Evolutionary conservation across 768 basidiomycete genomes (phyloP).

Genomic region (Ephemerocybe angulata): DNA sequence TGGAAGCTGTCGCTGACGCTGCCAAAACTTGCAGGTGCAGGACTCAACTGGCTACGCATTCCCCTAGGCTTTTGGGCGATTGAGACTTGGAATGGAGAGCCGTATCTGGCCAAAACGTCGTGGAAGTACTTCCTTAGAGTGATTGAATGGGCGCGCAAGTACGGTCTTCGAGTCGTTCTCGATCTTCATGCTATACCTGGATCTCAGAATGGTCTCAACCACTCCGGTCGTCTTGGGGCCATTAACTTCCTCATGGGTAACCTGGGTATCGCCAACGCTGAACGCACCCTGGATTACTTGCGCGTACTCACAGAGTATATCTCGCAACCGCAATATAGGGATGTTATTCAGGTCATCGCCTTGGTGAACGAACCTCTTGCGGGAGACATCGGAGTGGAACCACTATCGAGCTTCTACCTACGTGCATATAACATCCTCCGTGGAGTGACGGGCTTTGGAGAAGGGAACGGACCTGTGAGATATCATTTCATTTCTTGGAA

Average conservation of each 20-base stretch:
- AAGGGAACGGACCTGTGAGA: slow-evolving; percentile 53
- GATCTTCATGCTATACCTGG: slow-evolving; percentile 82
- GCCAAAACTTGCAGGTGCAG: slow-evolving; percentile 64
- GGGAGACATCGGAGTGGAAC: slow-evolving; percentile 47
- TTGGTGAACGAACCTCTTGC: slow-evolving; percentile 59
- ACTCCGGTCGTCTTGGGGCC: slow-evolving; percentile 45
- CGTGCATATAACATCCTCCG: slow-evolving; percentile 59
- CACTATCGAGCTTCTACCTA: slow-evolving; percentile 58
- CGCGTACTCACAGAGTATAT: slow-evolving; percentile 78
- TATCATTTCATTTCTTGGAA: neutral
- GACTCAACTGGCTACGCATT: slow-evolving; percentile 79
- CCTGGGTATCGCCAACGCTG: slow-evolving; percentile 86
- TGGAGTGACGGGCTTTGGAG: slow-evolving; percentile 67
- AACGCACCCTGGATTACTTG: slow-evolving; percentile 74
- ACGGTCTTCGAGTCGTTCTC: slow-evolving; percentile 78
- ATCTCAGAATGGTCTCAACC: slow-evolving; percentile 70
- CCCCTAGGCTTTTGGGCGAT: slow-evolving; percentile 87
- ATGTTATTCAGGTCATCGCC: slow-evolving; percentile 58
- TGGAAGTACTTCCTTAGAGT: slow-evolving; percentile 83
- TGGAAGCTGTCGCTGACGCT: neutral
- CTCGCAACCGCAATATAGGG: slow-evolving; percentile 51
- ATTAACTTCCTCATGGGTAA: slow-evolving; percentile 64
- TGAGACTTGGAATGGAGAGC: slow-evolving; percentile 70
- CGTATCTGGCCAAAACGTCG: slow-evolving; percentile 67
- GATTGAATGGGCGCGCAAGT: slow-evolving; percentile 83